Evolutionary conservation across 1,139 yeast genomes (phyloP).

Genomic region (Kodamaea alishanica): DNA sequence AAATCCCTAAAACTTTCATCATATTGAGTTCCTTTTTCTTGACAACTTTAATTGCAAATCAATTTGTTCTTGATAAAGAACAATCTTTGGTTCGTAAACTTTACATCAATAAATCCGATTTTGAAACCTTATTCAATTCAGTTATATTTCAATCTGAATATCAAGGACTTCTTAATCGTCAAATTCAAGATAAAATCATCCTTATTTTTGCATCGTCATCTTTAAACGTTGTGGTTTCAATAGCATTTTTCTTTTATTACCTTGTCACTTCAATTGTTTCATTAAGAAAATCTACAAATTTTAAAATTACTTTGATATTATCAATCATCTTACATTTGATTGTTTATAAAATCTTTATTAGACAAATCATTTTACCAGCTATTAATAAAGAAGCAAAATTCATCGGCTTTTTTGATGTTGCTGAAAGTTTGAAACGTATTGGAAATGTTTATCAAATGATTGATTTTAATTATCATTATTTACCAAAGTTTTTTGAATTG

Average conservation of each 20-base stretch:
- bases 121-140: constrained; percentile 5
- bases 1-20: too few species aligned
- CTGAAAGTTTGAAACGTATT: constrained; percentile 11
- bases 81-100: neutral
- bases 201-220: constrained; percentile 6
- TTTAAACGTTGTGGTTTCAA: constrained; percentile 5
- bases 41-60: neutral
- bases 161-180: neutral
- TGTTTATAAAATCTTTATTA: constrained; percentile 8
- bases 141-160: constrained; percentile 3
- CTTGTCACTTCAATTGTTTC: constrained; percentile 1
- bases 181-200: neutral
- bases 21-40: too few species aligned
- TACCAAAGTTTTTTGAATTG: constrained; percentile 8
- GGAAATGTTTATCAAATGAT: constrained; percentile 2
- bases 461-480: constrained; percentile 3
- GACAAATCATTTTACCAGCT: constrained; percentile 6
- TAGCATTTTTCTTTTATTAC: constrained; percentile 3
- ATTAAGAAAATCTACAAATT: constrained; percentile 1
- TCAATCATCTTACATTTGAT: constrained; percentile 12
- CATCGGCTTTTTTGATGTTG: constrained; percentile 12
- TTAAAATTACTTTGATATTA: constrained; percentile 5
- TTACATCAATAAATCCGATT: neutral
- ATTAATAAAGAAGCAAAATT: constrained; percentile 9
- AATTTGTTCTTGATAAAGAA: neutral